These are phyloP conservation scores for Crataegus laevigata DNA, from an alignment of 306 rosid species.

Conservation along the genomic window DNA sequence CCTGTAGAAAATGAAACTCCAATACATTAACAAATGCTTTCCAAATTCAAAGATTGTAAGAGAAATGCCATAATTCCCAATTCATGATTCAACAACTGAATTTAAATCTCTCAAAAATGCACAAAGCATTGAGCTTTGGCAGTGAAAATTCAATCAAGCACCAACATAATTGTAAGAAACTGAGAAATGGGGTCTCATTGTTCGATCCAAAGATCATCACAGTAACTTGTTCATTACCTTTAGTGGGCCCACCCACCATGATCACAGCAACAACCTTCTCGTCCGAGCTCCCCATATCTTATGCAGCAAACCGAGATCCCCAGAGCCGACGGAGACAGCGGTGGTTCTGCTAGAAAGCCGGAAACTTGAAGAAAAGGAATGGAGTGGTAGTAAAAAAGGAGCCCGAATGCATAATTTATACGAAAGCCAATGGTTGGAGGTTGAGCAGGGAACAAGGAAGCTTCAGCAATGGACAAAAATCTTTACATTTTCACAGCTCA, in stretches of 20 bases:
- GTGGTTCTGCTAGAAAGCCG: background rate
- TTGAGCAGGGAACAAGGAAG: background rate
- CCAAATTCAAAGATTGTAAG: background rate
- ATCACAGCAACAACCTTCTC: slow-evolving; percentile 85
- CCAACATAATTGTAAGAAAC: background rate
- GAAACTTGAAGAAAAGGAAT: background rate
- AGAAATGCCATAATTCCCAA: slow-evolving; percentile 1
- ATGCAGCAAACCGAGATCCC: slow-evolving; percentile 38
- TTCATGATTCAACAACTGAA: background rate
- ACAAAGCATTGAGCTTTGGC: background rate
- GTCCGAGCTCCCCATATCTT: slow-evolving; percentile 56
- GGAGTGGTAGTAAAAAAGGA: background rate
- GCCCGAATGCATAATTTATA: slow-evolving; percentile 2
- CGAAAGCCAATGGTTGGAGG: background rate
- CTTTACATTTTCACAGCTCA: background rate
- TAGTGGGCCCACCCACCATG: slow-evolving; percentile 98
- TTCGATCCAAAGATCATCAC: slow-evolving; percentile 7
- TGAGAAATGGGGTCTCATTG: slow-evolving; percentile 4
- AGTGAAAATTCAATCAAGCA: background rate
- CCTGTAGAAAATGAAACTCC: slow-evolving; percentile 34
- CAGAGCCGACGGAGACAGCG: background rate
- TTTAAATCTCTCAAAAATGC: background rate
- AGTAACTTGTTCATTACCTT: slow-evolving; percentile 40
- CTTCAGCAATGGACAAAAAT: background rate
- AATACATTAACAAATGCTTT: background rate